These are phyloP conservation scores for Lavandula angustifolia DNA, from an alignment of 257 asterid genomes.

Conservation along the genomic window DNA sequence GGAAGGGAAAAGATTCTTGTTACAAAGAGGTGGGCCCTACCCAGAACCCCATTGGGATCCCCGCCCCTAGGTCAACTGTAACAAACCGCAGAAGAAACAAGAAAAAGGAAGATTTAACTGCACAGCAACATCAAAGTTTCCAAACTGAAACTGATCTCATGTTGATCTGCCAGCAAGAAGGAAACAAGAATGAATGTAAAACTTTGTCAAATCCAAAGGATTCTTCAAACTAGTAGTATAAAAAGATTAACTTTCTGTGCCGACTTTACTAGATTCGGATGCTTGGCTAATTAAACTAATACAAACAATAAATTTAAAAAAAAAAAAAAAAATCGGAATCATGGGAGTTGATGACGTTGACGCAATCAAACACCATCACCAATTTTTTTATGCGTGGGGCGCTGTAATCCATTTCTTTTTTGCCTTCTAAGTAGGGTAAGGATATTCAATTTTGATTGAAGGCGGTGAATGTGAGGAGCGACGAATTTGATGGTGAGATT, in stretches of 20 bases:
- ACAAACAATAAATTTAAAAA: no score
- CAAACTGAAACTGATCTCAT: neutral
- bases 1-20: constrained; percentile 42
- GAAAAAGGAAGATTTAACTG: neutral
- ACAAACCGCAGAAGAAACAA: neutral
- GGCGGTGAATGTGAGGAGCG: constrained; percentile 33
- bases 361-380: constrained; percentile 31
- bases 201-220: constrained; percentile 25
- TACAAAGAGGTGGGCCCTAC: constrained; percentile 35
- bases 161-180: constrained; percentile 15
- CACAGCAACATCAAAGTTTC: neutral
- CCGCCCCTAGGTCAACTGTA: constrained; percentile 35
- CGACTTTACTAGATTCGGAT: constrained; percentile 31
- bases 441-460: neutral
- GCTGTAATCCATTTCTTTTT: constrained; percentile 46
- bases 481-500: neutral
- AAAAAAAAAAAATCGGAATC: no score
- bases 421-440: neutral
- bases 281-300: constrained; percentile 19
- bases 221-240: neutral
- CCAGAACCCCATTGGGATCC: constrained; percentile 36
- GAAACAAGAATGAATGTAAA: constrained; percentile 14
- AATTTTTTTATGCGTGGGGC: constrained; percentile 39
- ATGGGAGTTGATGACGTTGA: constrained; percentile 27
- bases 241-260: neutral